Conservation (phyloP, 192 early-diverging fungal species). For the Chytriomyces hyalinus region DNA sequence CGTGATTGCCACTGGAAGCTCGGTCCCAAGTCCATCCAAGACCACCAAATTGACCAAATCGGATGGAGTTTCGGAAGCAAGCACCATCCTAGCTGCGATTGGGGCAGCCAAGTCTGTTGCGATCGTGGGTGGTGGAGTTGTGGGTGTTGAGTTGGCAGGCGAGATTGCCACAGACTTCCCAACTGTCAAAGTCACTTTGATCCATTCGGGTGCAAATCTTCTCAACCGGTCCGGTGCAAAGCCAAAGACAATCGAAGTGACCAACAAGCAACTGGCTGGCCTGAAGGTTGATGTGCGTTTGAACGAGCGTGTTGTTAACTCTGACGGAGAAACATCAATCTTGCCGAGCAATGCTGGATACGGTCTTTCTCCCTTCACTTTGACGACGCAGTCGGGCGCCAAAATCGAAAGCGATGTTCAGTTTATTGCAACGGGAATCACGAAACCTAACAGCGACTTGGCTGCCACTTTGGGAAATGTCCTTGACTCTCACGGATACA, state of each 20-base stretch:
- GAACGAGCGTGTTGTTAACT: conserved; percentile 53
- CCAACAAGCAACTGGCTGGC: conserved; percentile 16
- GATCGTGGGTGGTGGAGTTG: conserved; percentile 76
- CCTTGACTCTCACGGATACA: conserved; percentile 59
- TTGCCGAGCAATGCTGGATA: conserved; percentile 34
- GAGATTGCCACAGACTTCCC: conserved; percentile 72
- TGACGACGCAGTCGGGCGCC: conserved; percentile 51
- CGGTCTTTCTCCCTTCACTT: conserved; percentile 22
- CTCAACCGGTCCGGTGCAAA: conserved; percentile 18
- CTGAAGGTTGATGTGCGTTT: conserved; percentile 59
- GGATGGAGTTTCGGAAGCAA: conserved; percentile 43
- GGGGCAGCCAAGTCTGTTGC: conserved; percentile 55
- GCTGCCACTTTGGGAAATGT: conserved; percentile 57
- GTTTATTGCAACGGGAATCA: conserved; percentile 76
- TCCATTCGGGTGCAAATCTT: conserved; percentile 61
- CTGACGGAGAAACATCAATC: conserved; percentile 33
- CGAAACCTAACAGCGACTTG: conserved; percentile 68
- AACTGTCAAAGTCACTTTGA: conserved; percentile 63
- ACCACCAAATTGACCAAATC: conserved; percentile 35
- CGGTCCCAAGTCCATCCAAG: conserved; percentile 58
- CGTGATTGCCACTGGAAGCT: conserved; percentile 67
- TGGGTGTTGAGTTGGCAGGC: conserved; percentile 78
- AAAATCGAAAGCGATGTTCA: conserved; percentile 64
- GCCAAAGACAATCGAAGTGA: not conserved
- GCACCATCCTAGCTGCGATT: conserved; percentile 47